phyloP scores from a whole-genome alignment of 108 stramenopile genomes.

The Nitzschia sp. region DNA sequence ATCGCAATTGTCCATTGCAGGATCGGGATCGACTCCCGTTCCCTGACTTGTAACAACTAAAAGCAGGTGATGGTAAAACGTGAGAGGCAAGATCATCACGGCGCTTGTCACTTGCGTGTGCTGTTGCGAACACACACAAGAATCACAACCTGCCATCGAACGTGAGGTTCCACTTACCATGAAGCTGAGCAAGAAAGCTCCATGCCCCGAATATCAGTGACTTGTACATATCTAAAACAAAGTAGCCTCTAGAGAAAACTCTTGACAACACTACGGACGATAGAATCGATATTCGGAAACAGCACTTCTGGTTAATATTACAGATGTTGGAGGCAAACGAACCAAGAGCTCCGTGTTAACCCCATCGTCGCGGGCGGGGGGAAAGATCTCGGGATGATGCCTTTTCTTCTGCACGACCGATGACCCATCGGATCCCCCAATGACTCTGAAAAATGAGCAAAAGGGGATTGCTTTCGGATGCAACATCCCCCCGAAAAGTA shows the following conservation, averaged over 20 bases:
- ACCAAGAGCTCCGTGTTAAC: too few species aligned
- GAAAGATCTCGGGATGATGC: background rate
- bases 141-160: background rate
- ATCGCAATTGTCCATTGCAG: slow-evolving; percentile 20
- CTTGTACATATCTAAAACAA: background rate
- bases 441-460: too few species aligned
- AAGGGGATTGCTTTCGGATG: too few species aligned
- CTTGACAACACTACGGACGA: background rate
- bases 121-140: background rate
- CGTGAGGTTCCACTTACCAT: background rate
- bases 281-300: background rate
- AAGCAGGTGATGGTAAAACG: background rate
- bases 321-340: background rate
- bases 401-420: background rate
- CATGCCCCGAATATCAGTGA: background rate
- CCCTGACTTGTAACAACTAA: slow-evolving; percentile 2
- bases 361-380: too few species aligned
- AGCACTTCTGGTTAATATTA: background rate
- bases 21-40: slow-evolving; percentile 15
- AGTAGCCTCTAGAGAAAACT: background rate
- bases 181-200: background rate
- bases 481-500: too few species aligned
- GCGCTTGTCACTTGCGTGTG: too few species aligned
- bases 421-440: slow-evolving; percentile 2
- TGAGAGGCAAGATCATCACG: background rate